phyloP scores from a whole-genome alignment of 495 filamentous ascomycete species.

The Aspergillus cavernicola region DNA sequence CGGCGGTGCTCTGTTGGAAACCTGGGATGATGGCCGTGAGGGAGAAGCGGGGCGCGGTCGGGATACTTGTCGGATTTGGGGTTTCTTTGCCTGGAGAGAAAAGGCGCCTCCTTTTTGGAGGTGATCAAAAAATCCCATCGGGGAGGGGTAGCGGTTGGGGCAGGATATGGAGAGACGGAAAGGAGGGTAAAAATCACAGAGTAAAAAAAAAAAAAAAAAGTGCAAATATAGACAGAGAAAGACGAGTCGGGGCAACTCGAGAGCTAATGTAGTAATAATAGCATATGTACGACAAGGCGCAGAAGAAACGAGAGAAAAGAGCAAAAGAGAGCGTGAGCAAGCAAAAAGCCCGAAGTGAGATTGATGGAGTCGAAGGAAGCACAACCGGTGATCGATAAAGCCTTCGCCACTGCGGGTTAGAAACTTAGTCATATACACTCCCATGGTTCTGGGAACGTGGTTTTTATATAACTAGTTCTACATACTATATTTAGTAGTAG shows the following conservation, averaged over 20 bases:
- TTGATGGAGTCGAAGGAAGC: constrained; percentile 1
- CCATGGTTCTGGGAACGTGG: neutral
- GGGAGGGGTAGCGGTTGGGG: neutral
- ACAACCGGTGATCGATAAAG: constrained; percentile 3
- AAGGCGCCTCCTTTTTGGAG: constrained; percentile 51
- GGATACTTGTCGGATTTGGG: constrained; percentile 47
- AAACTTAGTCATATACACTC: constrained; percentile 7
- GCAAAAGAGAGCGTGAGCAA: constrained; percentile 8
- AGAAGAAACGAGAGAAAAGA: constrained; percentile 4
- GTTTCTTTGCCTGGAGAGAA: constrained; percentile 47
- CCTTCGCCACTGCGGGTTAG: constrained; percentile 3
- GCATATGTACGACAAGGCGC: constrained; percentile 7
- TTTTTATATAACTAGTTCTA: neutral
- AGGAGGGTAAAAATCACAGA: neutral
- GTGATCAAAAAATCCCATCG: constrained; percentile 55
- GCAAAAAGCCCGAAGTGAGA: neutral
- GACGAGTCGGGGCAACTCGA: neutral
- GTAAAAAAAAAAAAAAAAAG: constrained; percentile 9
- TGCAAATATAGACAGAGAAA: neutral
- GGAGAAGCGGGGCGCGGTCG: constrained; percentile 35
- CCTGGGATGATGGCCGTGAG: constrained; percentile 28
- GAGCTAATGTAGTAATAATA: constrained; percentile 2
- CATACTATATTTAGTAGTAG: neutral
- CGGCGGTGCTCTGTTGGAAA: constrained; percentile 17
- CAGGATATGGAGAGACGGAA: constrained; percentile 1